phyloP scores from a whole-genome alignment of 371 early-diverging fungal species.

The Apophysomyces trapeziformis region DNA sequence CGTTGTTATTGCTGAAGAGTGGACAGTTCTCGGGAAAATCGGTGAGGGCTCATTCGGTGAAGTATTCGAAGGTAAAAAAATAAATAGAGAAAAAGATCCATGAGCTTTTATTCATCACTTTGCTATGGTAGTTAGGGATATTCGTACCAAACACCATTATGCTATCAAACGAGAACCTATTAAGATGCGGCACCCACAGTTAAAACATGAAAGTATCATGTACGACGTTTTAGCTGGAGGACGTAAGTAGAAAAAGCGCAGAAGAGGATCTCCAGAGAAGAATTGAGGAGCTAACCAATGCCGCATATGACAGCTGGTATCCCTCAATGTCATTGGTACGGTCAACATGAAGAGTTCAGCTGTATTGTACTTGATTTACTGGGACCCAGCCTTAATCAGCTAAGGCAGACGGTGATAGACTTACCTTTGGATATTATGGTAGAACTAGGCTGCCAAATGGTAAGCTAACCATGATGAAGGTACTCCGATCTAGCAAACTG shows the following conservation, averaged over 20 bases:
- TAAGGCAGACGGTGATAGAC: conserved; percentile 58
- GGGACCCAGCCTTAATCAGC: conserved; percentile 92
- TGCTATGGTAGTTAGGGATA: too few species aligned
- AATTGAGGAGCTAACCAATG: conserved; percentile 2
- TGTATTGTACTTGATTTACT: conserved; percentile 96
- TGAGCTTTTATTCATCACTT: too few species aligned
- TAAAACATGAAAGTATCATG: conserved; percentile 54
- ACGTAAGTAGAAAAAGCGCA: conserved; percentile 36
- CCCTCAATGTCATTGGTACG: conserved; percentile 90
- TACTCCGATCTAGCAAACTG: not conserved
- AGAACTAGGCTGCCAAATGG: conserved; percentile 64
- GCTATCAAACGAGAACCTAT: conserved; percentile 60
- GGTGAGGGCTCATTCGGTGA: conserved; percentile 72
- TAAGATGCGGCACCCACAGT: conserved; percentile 49
- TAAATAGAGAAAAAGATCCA: not conserved
- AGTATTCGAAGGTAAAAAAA: conserved; percentile 59
- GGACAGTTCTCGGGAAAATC: conserved; percentile 61
- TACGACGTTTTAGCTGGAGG: conserved; percentile 57
- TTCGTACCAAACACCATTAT: conserved; percentile 35
- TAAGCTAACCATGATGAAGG: conserved; percentile 21
- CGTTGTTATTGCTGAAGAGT: conserved; percentile 59
- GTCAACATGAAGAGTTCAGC: conserved; percentile 90
- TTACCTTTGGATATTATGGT: conserved; percentile 56
- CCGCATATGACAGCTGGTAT: conserved; percentile 63
- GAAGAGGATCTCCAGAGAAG: not conserved